These are phyloP conservation scores for Acacia melanoxylon DNA, from an alignment of 306 rosid species.

Conservation along the genomic window DNA sequence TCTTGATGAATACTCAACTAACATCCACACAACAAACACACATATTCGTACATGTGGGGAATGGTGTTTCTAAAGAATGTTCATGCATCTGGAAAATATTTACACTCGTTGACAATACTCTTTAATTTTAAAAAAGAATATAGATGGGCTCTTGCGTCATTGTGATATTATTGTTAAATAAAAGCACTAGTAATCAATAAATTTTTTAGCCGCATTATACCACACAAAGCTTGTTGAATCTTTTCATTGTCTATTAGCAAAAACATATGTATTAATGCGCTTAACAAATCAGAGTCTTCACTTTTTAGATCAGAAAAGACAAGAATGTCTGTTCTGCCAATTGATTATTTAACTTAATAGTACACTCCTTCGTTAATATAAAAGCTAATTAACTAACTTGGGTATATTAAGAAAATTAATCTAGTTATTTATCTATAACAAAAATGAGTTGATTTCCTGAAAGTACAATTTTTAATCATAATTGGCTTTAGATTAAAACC, in stretches of 20 bases:
- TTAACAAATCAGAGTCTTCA: conserved; percentile 30
- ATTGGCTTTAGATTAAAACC: too few species aligned
- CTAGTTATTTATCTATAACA: too few species aligned
- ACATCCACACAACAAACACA: conserved; percentile 1
- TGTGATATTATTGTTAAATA: conserved; percentile 9
- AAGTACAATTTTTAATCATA: too few species aligned
- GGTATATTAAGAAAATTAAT: too few species aligned
- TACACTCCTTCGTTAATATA: too few species aligned
- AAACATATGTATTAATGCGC: conserved; percentile 35
- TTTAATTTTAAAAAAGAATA: background rate
- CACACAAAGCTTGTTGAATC: conserved; percentile 37
- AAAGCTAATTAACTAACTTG: too few species aligned
- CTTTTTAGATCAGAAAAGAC: conserved; percentile 28
- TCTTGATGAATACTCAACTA: conserved; percentile 7
- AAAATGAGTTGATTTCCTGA: too few species aligned
- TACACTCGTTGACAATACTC: conserved; percentile 33
- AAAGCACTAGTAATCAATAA: conserved; percentile 33
- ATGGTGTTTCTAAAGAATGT: conserved; percentile 14
- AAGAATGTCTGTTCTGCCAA: conserved; percentile 24
- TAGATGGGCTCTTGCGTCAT: conserved; percentile 30
- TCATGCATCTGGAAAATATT: conserved; percentile 43
- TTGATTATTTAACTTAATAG: conserved; percentile 11
- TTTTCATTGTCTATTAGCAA: conserved; percentile 38
- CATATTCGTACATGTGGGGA: background rate
- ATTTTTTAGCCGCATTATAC: conserved; percentile 36